These are phyloP conservation scores for Galerina sulciceps DNA, from an alignment of 768 basidiomycete genomes.

Conservation along the genomic window DNA sequence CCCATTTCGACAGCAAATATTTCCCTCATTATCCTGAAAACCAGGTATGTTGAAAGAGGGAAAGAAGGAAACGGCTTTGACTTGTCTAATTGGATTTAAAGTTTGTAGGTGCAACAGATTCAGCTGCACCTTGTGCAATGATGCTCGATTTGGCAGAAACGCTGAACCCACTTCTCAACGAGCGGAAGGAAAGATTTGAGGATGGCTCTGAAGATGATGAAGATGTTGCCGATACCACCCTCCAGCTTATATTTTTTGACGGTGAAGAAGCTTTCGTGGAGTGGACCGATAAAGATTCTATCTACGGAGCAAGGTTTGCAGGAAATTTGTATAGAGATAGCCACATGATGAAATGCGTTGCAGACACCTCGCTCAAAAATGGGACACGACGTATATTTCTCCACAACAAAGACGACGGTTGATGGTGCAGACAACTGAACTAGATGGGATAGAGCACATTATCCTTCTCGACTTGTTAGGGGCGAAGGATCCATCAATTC, in stretches of 20 bases:
- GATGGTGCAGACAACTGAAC: constrained; percentile 57
- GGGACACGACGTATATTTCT: constrained; percentile 71
- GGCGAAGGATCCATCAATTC: constrained; percentile 71
- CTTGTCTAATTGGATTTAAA: constrained; percentile 34
- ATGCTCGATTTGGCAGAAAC: constrained; percentile 91
- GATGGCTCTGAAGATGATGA: constrained; percentile 69
- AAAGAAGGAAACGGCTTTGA: neutral
- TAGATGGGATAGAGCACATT: constrained; percentile 86
- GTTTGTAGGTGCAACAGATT: constrained; percentile 98
- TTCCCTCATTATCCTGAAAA: constrained; percentile 72
- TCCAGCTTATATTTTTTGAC: constrained; percentile 95
- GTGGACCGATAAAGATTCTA: constrained; percentile 90
- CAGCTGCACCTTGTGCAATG: constrained; percentile 93
- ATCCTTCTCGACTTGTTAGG: constrained; percentile 94
- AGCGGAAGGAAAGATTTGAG: constrained; percentile 57
- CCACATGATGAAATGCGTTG: neutral
- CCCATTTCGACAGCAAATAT: constrained; percentile 94
- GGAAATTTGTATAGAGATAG: neutral
- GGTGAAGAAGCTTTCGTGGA: constrained; percentile 94
- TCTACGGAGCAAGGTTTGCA: constrained; percentile 90
- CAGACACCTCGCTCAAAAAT: constrained; percentile 89
- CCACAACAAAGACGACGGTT: constrained; percentile 64
- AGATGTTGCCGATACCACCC: constrained; percentile 78
- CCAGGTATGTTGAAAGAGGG: constrained; percentile 54
- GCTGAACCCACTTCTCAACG: constrained; percentile 72